Base-by-base conservation (phyloP, 306 rosid genomes). In the Cercis canadensis region DNA sequence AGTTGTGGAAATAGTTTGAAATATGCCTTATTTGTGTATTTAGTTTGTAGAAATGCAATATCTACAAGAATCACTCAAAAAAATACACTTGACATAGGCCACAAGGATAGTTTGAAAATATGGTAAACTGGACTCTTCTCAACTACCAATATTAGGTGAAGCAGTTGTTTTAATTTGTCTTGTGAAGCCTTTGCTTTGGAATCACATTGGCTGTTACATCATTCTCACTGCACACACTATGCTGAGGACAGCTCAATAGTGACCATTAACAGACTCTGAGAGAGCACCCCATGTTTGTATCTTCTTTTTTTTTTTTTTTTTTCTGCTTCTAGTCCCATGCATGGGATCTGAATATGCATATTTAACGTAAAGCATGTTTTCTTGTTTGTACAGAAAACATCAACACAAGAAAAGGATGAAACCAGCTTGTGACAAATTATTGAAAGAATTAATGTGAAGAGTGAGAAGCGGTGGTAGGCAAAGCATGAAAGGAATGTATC, bases 401-500 rank as follows among this genome's bases (percentile, higher is more conserved):
- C 60, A 16, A 47, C 32, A 65, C 32, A 57, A 44, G 74, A 18
- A 58, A 49, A 12, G 10, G 41, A 24, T 65, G 65, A 52, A 65
- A 41, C 44, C 49, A 70, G 36, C 9, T 17, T 21, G 15, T 11
- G 44, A 32, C 52, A 63, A 44, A 50, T 10, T 16, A 65, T 2
- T n/a, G 46, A n/a, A 40, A 39, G 13, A 62, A 49, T 41, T 39
- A 59, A 67, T 43, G 60, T 4, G 54, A 62, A 36, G 34, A 15
- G 1, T 10, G 44, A 49, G 24, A 11, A 15, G 70, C 1, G 31
- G 33, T 21, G 46, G 72, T 14, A 47, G 72, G 74, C 15, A 70
- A 71, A 40, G 81, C 77, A 66, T 62, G 83, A 84, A 70, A 84
- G 85, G 83, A 84, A 81, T 77, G 81, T 77, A 19, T 54, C 62